phyloP scores from a whole-genome alignment of 352 stramenopile species.

The Ophiocytium majus region DNA sequence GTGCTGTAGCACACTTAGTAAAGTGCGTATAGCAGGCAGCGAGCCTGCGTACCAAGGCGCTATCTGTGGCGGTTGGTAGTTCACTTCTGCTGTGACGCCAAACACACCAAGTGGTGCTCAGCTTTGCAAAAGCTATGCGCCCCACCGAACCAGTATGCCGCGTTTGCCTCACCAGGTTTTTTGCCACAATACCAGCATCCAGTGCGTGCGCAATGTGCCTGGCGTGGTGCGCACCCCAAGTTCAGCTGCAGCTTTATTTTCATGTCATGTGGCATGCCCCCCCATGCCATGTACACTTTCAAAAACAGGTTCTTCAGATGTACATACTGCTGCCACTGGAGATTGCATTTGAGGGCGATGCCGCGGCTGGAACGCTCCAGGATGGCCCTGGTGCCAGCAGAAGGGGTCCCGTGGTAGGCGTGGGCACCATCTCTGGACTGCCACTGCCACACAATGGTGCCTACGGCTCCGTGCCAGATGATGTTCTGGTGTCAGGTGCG shows the following conservation, averaged over 20 bases:
- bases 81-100: no score
- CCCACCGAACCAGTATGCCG: background rate
- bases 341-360: background rate
- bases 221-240: background rate
- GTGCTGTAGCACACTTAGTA: no score
- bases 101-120: no score
- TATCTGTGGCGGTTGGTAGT: no score
- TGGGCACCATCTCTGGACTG: constrained; percentile 41
- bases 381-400: background rate
- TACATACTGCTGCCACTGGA: constrained; percentile 13
- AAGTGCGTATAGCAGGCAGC: no score
- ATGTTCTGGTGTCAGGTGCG: constrained; percentile 25
- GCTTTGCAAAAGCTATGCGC: no score
- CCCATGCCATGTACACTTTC: background rate
- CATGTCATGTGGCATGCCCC: background rate
- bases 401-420: constrained; percentile 29
- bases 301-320: background rate
- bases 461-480: constrained; percentile 28
- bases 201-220: background rate
- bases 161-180: background rate
- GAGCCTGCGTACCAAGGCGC: no score
- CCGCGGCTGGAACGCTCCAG: background rate
- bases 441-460: constrained; percentile 51
- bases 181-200: background rate
- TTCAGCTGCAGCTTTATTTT: background rate